Base-by-base conservation (phyloP, 108 stramenopile genomes). In the Aurantiochytrium sp. region DNA sequence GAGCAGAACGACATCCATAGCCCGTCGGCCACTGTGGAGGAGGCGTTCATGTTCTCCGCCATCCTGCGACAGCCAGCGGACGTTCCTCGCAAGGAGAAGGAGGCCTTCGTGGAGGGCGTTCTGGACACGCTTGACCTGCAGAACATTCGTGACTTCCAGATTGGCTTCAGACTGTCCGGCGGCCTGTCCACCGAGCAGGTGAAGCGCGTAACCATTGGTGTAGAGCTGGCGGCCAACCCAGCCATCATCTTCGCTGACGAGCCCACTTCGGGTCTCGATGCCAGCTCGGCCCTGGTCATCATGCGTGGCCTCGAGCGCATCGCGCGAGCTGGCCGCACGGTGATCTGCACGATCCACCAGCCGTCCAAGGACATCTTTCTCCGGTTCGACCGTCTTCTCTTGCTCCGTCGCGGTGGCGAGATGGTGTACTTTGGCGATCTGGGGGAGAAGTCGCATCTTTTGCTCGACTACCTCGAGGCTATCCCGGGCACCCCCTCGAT, bases 281-380 rank as follows among this genome's bases (percentile, higher is more conserved):
- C 93, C 52, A 90, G 93, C n/a, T 92, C 94, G 34, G 95, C 95
- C 31, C 86, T 90, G 27, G 50, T 92, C 54, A 93, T 95, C 15
- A 93, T 95, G 92, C 88, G 86, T 32, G 92, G 86, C 15, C 54
- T 95, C 31, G 53, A 73, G 27, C 89, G 86, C 30, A 87, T 94
- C 34, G 86, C 90, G 6, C 69, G 89, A 31, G 90, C 91, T 52
- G 93, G 93, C n/a, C 87, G 94, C 48, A 92, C 93, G 31, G 94
- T 96, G 37, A 91, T 94, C 55, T 93, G 93, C 39, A 96, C 96
- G 15, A 96, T 96, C 55, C 96, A 96, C 73, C 96, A 96, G 90
- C 96, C 96, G n/a, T 95, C 95, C 34, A 87, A 93, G 27, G 94
- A 94, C 15, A 94, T 96, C 65, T 96, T 96, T 89, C 90, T 90